Evolutionary conservation across 805 yeast genomes (phyloP).

Genomic region (Myxozyma vanderwaltii): DNA sequence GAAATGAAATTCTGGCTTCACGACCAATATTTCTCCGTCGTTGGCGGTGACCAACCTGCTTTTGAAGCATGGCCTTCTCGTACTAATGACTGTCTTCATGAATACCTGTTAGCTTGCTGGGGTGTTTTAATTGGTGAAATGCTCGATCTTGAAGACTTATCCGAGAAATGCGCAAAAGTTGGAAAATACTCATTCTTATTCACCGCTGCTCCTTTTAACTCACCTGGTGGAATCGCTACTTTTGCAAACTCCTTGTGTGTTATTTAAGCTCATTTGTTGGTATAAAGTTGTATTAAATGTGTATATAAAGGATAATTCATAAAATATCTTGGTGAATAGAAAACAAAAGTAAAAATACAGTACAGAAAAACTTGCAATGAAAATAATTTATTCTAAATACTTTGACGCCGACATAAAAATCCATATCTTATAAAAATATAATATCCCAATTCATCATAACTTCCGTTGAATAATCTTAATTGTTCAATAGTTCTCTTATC

Average conservation of each 20-base stretch:
- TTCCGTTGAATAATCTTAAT: too few species aligned
- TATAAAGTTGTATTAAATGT: neutral
- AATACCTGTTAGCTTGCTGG: slow-evolving; percentile 42
- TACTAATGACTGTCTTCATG: slow-evolving; percentile 28
- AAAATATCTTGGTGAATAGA: too few species aligned
- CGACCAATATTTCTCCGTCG: slow-evolving; percentile 40
- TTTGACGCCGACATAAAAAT: too few species aligned
- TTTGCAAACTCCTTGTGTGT: slow-evolving; percentile 52
- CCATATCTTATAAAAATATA: too few species aligned
- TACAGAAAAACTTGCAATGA: too few species aligned
- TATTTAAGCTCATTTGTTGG: slow-evolving; percentile 21
- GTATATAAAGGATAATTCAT: slow-evolving; percentile 1
- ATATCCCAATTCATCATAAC: too few species aligned
- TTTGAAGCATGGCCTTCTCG: slow-evolving; percentile 38
- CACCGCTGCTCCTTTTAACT: slow-evolving; percentile 42
- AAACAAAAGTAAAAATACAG: too few species aligned
- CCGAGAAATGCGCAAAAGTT: slow-evolving; percentile 37
- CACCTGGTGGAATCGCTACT: slow-evolving; percentile 44
- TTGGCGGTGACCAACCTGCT: slow-evolving; percentile 40
- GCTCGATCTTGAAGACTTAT: slow-evolving; percentile 41
- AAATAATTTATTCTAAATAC: too few species aligned
- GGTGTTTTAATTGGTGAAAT: slow-evolving; percentile 45
- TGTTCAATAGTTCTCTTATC: too few species aligned
- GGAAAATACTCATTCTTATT: slow-evolving; percentile 42
- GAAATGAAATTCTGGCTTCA: slow-evolving; percentile 39